These are phyloP conservation scores for Apophysomyces sp. DNA, from an alignment of 371 early-diverging fungal species.

Conservation along the genomic window DNA sequence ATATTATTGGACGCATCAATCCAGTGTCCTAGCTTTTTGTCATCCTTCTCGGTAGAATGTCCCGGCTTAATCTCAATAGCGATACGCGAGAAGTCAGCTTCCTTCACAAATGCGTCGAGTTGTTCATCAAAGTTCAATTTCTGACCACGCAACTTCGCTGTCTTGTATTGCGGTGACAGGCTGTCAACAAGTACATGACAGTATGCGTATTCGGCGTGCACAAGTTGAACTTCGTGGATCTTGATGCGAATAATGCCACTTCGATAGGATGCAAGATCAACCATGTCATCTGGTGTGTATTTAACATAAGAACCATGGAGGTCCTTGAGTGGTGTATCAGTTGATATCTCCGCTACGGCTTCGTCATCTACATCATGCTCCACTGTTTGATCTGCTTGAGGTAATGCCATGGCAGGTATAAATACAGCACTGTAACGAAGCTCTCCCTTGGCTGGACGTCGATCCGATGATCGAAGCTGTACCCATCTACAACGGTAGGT, in stretches of 20 bases:
- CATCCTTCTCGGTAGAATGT: conserved; percentile 24
- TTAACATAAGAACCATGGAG: conserved; percentile 28
- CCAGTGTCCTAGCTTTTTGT: conserved; percentile 36
- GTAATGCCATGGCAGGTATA: conserved; percentile 58
- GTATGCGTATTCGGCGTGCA: conserved; percentile 21
- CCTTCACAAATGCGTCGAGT: conserved; percentile 61
- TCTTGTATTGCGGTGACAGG: conserved; percentile 32
- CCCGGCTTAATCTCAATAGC: conserved; percentile 45
- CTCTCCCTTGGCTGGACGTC: conserved; percentile 53
- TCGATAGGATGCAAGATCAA: conserved; percentile 34
- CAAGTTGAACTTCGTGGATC: conserved; percentile 36
- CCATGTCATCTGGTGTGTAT: conserved; percentile 40
- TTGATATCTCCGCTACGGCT: not conserved
- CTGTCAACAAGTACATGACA: conserved; percentile 42
- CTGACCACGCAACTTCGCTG: conserved; percentile 25
- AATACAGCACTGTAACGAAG: conserved; percentile 66
- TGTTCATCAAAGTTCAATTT: conserved; percentile 30
- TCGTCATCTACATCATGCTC: conserved; percentile 17
- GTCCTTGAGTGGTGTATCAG: conserved; percentile 14
- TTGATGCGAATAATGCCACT: conserved; percentile 38
- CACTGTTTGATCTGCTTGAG: conserved; percentile 19
- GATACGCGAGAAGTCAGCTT: conserved; percentile 58
- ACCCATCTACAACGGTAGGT: conserved; percentile 40
- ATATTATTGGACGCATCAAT: conserved; percentile 30
- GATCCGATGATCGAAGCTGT: conserved; percentile 50